These are phyloP conservation scores for Potentilla sterilis DNA, from an alignment of 306 rosid species.

Conservation along the genomic window DNA sequence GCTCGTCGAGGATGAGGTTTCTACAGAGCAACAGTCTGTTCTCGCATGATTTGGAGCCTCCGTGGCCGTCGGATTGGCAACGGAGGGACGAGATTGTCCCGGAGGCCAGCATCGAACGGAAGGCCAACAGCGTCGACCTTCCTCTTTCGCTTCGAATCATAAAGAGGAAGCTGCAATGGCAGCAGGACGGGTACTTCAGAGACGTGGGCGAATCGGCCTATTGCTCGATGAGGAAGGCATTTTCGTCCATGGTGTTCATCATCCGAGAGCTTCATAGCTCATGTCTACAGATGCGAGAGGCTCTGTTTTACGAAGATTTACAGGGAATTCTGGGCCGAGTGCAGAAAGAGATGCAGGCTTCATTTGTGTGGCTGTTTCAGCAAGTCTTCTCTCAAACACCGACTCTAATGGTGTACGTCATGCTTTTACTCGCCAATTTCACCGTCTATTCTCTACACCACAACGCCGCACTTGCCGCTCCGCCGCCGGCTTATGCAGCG, in stretches of 20 bases:
- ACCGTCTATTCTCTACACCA: slow-evolving; percentile 70
- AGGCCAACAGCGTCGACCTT: slow-evolving; percentile 80
- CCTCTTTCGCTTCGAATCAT: slow-evolving; percentile 83
- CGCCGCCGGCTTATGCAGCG: slow-evolving; percentile 2
- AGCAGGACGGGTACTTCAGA: slow-evolving; percentile 42
- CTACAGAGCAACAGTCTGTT: neutral
- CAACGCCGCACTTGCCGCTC: slow-evolving; percentile 62
- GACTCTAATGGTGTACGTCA: slow-evolving; percentile 80
- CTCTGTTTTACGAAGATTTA: slow-evolving; percentile 64
- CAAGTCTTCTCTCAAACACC: slow-evolving; percentile 93
- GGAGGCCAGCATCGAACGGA: slow-evolving; percentile 58
- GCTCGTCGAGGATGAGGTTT: slow-evolving; percentile 1
- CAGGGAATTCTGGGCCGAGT: slow-evolving; percentile 70
- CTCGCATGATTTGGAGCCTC: slow-evolving; percentile 33
- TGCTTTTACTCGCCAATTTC: slow-evolving; percentile 86
- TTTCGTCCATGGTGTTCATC: slow-evolving; percentile 88
- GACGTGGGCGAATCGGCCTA: slow-evolving; percentile 70
- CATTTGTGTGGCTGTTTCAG: slow-evolving; percentile 91
- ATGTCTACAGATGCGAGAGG: slow-evolving; percentile 71
- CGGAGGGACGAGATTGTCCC: slow-evolving; percentile 47
- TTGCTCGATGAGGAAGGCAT: slow-evolving; percentile 75
- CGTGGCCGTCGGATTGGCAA: slow-evolving; percentile 56
- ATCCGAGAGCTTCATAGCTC: slow-evolving; percentile 81
- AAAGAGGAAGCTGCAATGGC: slow-evolving; percentile 69
- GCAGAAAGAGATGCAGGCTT: slow-evolving; percentile 83